A percentile compares a stretch with the other conserved stretches of the same genome.
Conservation (phyloP, 257 asterid genomes). For the Solanum pennellii region DNA sequence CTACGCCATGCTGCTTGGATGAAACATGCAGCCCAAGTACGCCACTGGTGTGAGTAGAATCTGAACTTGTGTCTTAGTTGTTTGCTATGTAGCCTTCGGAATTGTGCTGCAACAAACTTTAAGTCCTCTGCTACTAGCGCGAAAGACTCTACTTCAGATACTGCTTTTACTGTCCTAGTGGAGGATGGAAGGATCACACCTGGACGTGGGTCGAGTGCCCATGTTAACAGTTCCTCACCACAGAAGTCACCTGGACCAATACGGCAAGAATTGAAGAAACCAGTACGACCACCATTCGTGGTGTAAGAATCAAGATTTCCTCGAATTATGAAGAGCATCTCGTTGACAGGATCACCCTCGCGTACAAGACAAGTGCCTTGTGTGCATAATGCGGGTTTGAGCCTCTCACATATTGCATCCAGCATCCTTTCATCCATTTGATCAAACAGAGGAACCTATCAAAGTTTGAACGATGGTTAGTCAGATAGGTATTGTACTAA, state of each 20-base stretch:
- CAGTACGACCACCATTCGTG: conserved; percentile 92
- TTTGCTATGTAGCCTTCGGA: conserved; percentile 80
- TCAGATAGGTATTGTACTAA: not conserved
- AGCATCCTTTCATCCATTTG: conserved; percentile 90
- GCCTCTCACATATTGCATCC: conserved; percentile 94
- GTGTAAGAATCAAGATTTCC: conserved; percentile 92
- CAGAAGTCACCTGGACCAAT: conserved; percentile 90
- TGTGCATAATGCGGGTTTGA: conserved; percentile 74
- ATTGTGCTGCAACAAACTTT: conserved; percentile 78
- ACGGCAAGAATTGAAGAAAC: conserved; percentile 81
- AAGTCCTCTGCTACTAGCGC: conserved; percentile 78
- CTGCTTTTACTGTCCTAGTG: conserved; percentile 78
- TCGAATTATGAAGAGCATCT: conserved; percentile 80
- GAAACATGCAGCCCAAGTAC: conserved; percentile 87
- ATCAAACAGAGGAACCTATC: conserved; percentile 87
- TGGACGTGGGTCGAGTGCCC: conserved; percentile 96
- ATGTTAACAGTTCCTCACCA: conserved; percentile 90
- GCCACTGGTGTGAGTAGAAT: conserved; percentile 95
- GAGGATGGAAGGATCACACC: conserved; percentile 80
- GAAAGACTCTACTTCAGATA: conserved; percentile 81
- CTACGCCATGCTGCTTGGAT: conserved; percentile 91
- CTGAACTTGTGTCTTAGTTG: conserved; percentile 81
- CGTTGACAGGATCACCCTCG: conserved; percentile 93
- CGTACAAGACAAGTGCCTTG: conserved; percentile 72
- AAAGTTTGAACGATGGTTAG: not conserved